Base-by-base conservation (phyloP, 441 rosid species). In the Aleurites moluccanus region DNA sequence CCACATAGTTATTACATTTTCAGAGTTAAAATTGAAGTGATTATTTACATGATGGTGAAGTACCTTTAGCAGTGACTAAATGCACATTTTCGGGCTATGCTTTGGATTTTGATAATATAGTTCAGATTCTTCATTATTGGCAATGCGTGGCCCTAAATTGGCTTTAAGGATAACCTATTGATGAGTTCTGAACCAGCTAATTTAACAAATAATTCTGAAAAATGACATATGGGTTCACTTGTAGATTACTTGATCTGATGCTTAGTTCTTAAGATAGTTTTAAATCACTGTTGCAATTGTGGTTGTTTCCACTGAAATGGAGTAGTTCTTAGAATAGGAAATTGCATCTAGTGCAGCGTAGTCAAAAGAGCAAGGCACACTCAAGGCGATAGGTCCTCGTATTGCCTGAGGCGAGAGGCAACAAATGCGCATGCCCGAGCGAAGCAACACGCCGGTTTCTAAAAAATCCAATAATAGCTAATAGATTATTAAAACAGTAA, bases 1-100 rank as follows among this genome's bases (percentile, higher is more conserved):
- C 52, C 23, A 70, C 14, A 6, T 21, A 56, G 6, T 55, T 13
- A 4, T 21, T 55, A 38, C 27, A 13, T 11, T 15, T 55, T 55
- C 47, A 57, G 14, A 56, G 53, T 53, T n/a, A 53, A 53, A n/a
- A 53, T 57, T 70, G 64, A 70, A 42, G 56, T 59, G 44, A 44
- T 44, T 30, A 14, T 59, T 52, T 10, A 44, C 40, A 40, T 13
- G 42, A 45, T 18, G 40, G 15, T 16, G 55, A 18, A 15, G 28
- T 27, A 10, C 13, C 35, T 28, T 28, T 68, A 68, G 2, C 1
- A 27, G 59, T 25, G 18, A 4, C 18, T 45, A 30, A 45, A 20
- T 59, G 44, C 38, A 60, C 42, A 11, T 42, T 42, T 72, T 45
- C 35, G 67, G 16, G 30, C 30, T 23, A 21, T 45, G 0, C 20